A percentile compares a stretch with the other conserved stretches of the same genome.
Evolutionary conservation across 139 green algal species (phyloP).

Genomic region (Auxenochlorella protothecoides): DNA sequence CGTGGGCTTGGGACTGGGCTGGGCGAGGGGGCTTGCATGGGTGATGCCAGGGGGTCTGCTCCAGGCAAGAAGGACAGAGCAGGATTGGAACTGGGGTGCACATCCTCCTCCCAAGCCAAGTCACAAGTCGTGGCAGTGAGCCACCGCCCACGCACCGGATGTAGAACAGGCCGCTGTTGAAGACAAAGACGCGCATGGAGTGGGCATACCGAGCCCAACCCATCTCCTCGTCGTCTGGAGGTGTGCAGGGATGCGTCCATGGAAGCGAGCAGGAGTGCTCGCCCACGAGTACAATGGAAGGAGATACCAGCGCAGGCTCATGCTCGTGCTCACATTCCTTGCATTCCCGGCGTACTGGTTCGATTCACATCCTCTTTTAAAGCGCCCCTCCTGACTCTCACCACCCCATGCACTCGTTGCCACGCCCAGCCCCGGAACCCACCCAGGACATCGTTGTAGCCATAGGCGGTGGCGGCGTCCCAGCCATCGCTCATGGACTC

Average conservation of each 20-base stretch:
- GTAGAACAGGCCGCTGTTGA: conserved; percentile 69
- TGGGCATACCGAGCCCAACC: conserved; percentile 65
- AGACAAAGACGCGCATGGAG: conserved; percentile 68
- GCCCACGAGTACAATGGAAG: neutral
- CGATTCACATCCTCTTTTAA: neutral
- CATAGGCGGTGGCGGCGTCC: conserved; percentile 58
- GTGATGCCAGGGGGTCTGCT: too few species aligned
- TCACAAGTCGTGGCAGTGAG: too few species aligned
- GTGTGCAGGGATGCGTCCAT: neutral
- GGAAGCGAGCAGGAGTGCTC: neutral
- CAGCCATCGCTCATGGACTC: conserved; percentile 65
- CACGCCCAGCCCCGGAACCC: too few species aligned
- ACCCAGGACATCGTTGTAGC: conserved; percentile 27
- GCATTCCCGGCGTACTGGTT: neutral
- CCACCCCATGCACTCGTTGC: too few species aligned
- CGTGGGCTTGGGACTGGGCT: too few species aligned
- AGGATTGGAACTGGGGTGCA: too few species aligned
- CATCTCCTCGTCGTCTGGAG: conserved; percentile 57
- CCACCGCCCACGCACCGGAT: conserved; percentile 14
- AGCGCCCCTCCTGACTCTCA: neutral
- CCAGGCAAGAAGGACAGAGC: too few species aligned
- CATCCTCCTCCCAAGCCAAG: too few species aligned
- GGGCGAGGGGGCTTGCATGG: too few species aligned
- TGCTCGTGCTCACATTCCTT: neutral
- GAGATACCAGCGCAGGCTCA: neutral